Percentiles rank a stretch among this genome's conserved stretches.
These are phyloP conservation scores for Aurinia saxatilis DNA, from an alignment of 345 rosid species.

Conservation along the genomic window DNA sequence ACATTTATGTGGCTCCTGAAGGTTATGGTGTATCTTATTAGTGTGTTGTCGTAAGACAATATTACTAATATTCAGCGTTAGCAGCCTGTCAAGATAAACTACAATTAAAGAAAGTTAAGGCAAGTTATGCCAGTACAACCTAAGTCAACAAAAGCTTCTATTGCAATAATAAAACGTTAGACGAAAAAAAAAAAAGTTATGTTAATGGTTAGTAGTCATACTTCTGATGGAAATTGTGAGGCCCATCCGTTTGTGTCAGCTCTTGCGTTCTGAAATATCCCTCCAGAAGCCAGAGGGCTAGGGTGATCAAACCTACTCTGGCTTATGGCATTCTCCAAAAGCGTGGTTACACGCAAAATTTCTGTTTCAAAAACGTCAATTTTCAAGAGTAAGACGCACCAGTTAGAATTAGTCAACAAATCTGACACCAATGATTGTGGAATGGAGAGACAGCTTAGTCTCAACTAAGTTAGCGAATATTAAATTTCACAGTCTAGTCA, in stretches of 20 bases:
- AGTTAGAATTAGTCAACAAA: slow-evolving; percentile 75
- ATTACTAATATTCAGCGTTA: slow-evolving; percentile 25
- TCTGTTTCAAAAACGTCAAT: slow-evolving; percentile 98
- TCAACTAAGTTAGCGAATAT: slow-evolving; percentile 48
- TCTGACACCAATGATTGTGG: slow-evolving; percentile 60
- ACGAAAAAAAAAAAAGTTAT: slow-evolving; percentile 69
- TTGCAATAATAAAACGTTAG: slow-evolving; percentile 45
- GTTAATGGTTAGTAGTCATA: slow-evolving; percentile 98
- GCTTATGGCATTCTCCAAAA: slow-evolving; percentile 99
- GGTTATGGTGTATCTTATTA: background rate
- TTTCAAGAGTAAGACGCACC: slow-evolving; percentile 93
- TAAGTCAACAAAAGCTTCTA: slow-evolving; percentile 48
- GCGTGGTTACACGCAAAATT: slow-evolving; percentile 96
- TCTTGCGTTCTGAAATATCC: slow-evolving; percentile 90
- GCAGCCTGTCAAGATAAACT: slow-evolving; percentile 37
- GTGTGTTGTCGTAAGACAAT: slow-evolving; percentile 7
- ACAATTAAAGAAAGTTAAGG: slow-evolving; percentile 32
- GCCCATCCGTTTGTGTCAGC: slow-evolving; percentile 89
- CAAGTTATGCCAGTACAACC: slow-evolving; percentile 46
- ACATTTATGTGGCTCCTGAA: background rate
- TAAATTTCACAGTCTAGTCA: slow-evolving; percentile 23
- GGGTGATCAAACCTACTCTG: slow-evolving; percentile 95
- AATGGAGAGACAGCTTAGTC: slow-evolving; percentile 45
- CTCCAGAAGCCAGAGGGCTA: slow-evolving; percentile 89
- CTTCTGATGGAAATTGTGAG: slow-evolving; percentile 97